A percentile compares a stretch with the other conserved stretches of the same genome.
These are phyloP conservation scores for Haematococcus lacustris DNA, from an alignment of 139 green algal species.

Conservation along the genomic window DNA sequence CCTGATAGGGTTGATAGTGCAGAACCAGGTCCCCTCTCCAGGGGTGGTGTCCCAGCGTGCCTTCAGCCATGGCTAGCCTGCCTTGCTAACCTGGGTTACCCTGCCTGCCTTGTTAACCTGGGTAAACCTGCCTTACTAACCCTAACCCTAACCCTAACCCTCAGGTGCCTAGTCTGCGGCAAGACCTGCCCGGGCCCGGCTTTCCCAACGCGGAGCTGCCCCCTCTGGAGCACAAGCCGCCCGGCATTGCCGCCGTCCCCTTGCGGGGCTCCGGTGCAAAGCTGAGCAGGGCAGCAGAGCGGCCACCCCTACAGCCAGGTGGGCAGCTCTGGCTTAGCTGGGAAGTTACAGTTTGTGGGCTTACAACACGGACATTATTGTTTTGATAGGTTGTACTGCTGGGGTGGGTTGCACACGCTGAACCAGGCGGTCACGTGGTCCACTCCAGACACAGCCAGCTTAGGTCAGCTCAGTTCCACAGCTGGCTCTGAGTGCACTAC, in stretches of 20 bases:
- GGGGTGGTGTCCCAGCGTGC: not conserved
- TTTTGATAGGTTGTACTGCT: not conserved
- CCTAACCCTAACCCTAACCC: no score
- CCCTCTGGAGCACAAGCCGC: not conserved
- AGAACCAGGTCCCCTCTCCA: not conserved
- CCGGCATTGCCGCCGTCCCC: not conserved
- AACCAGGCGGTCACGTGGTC: no score
- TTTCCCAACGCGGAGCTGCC: not conserved
- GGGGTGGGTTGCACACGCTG: not conserved
- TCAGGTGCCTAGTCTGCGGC: not conserved
- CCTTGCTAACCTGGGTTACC: not conserved
- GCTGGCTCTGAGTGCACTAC: no score
- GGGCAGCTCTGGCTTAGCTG: no score
- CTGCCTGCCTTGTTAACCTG: not conserved
- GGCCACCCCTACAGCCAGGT: no score
- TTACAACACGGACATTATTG: not conserved
- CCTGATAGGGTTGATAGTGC: not conserved
- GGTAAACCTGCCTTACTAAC: no score
- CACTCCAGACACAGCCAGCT: no score
- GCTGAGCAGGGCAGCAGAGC: not conserved
- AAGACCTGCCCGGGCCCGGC: no score
- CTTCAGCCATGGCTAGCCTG: not conserved
- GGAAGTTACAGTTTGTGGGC: no score
- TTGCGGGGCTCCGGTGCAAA: not conserved
- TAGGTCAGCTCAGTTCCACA: no score